Evolutionary conservation across 495 filamentous ascomycete species (phyloP).

Genomic region (Opeltia flavorubescens): DNA sequence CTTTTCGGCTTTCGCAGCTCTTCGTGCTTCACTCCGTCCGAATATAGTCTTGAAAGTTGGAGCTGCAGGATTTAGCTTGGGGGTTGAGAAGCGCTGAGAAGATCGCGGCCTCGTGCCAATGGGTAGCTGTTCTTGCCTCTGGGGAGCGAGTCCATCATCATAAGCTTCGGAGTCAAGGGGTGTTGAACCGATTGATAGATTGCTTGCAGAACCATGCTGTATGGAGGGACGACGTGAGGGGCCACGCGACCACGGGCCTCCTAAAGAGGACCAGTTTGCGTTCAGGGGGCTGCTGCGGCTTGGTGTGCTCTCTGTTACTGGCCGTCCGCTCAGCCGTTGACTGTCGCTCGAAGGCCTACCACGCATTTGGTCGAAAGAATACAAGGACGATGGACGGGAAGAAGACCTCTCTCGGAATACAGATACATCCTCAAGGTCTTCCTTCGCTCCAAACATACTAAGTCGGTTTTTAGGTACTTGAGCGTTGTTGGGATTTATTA

Average conservation of each 20-base stretch:
- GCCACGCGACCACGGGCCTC: constrained; percentile 38
- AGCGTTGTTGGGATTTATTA: constrained; percentile 29
- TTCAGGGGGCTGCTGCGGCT: constrained; percentile 41
- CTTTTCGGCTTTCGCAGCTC: constrained; percentile 25
- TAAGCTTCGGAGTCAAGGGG: constrained; percentile 34
- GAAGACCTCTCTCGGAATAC: constrained; percentile 48
- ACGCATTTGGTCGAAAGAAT: constrained; percentile 57
- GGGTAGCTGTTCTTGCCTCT: constrained; percentile 35
- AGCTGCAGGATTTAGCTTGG: constrained; percentile 47
- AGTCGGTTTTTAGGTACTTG: constrained; percentile 35
- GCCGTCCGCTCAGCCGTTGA: constrained; percentile 48
- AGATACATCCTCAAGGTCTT: constrained; percentile 44
- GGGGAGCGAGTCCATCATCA: constrained; percentile 29
- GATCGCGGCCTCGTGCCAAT: constrained; percentile 41
- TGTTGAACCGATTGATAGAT: constrained; percentile 33
- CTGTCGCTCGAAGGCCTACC: constrained; percentile 72
- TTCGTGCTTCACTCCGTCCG: constrained; percentile 28
- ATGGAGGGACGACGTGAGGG: constrained; percentile 42
- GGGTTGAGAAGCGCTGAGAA: constrained; percentile 39
- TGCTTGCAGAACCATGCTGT: constrained; percentile 40
- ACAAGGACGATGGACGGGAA: constrained; percentile 63
- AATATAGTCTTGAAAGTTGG: constrained; percentile 44
- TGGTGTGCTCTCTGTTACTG: constrained; percentile 32
- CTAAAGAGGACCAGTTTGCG: constrained; percentile 40
- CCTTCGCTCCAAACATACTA: constrained; percentile 47